Conservation (phyloP, 2,329 filamentous ascomycete genomes). For the Tolypocladium nubicola region DNA sequence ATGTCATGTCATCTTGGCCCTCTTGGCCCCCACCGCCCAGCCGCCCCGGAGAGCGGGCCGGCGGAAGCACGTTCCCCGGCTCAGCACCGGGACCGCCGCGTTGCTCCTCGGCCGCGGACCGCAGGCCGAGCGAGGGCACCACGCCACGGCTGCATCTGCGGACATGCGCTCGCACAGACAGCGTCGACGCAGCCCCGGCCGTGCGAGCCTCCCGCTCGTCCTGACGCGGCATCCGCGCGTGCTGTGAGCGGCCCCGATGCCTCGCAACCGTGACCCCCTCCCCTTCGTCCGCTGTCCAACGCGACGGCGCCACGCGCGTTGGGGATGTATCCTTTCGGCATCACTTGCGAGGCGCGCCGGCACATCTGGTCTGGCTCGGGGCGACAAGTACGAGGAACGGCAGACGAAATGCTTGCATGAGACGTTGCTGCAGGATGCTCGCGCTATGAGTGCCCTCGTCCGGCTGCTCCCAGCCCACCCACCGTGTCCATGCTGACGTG, state of each 20-base stretch:
- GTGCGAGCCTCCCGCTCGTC: no score
- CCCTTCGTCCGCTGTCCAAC: neutral
- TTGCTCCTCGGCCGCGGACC: neutral
- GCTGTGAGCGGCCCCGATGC: neutral
- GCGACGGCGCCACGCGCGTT: neutral
- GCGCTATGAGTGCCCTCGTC: neutral
- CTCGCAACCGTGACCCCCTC: neutral
- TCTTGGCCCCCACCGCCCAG: neutral
- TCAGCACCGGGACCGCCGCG: neutral
- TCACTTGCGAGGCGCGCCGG: neutral
- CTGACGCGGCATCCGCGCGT: no score
- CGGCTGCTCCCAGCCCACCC: neutral
- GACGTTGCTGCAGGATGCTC: neutral
- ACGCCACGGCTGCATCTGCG: neutral
- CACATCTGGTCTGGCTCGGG: neutral
- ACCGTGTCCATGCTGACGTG: neutral
- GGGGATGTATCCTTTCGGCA: neutral
- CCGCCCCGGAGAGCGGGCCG: neutral
- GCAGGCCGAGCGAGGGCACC: neutral
- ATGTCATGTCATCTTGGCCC: neutral
- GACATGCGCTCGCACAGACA: neutral
- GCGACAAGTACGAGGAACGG: neutral
- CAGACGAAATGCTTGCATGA: neutral
- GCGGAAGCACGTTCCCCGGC: neutral
- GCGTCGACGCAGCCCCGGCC: neutral